Evolutionary conservation across 345 rosid species (phyloP), one percentile per base, ranked within the genome.

Genomic region (Melaleuca alternifolia): DNA sequence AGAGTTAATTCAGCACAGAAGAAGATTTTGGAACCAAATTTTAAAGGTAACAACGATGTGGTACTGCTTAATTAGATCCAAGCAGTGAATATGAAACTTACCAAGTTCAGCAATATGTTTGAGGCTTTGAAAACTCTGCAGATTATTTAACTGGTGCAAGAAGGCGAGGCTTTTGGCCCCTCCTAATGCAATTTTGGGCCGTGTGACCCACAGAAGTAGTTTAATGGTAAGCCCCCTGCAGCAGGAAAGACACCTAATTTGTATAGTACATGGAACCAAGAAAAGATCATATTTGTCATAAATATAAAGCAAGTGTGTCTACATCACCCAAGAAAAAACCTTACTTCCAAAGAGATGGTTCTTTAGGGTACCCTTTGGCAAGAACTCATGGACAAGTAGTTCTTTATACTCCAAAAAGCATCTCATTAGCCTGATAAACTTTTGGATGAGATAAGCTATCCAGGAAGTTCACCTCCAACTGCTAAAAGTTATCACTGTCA

Each of bases 351-450:
- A 87, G 33, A 89, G 85, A 52, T 37, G 85, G 33, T 65, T 83
- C 51, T 87, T 61, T 51, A 89, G 81, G 85, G 83, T 87, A 48
- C 91, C 91, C 54, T 76, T 89, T 33, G 84, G 54, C 85, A 86
- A 52, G 83, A 44, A 87, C 61, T 87, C 91, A n/a, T 89, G 86
- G 24, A 86, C 87, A 41, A 86, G 88, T 12, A 89, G 85, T 37
- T 59, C 53, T 18, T 54, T 81, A 48, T 71, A 87, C 83, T 83
- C 87, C 79, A 77, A 50, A 83, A 84, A 89, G 51, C 87, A 89
- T 21, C 90, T 88, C 84, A 85, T 23, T 33, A 89, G 86, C 86
- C 84, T 87, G 54, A 87, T 86, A 23, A 87, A 56, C 84, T 83
- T 85, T 0, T 4, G 86, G 86, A 85, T 88, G 89, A 54, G 57